phyloP scores from a whole-genome alignment of 2,329 filamentous ascomycete species.

The Paradendryphiella salina region DNA sequence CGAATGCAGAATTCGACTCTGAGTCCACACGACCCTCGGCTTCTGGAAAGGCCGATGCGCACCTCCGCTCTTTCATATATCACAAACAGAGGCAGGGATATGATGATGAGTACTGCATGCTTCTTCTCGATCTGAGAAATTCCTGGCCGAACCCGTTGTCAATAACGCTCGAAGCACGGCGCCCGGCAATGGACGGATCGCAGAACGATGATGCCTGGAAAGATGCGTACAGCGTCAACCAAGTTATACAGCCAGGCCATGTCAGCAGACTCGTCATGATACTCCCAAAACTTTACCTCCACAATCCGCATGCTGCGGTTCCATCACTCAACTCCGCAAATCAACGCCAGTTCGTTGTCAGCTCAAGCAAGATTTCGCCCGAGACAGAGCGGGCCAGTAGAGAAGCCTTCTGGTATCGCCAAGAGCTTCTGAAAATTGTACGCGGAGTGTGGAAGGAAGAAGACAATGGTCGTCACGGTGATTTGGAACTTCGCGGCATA shows the following conservation, averaged over 20 bases:
- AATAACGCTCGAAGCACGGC: conserved; percentile 60
- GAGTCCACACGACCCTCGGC: not conserved
- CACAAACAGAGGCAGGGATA: conserved; percentile 49
- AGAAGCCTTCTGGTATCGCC: conserved; percentile 90
- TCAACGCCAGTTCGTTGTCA: conserved; percentile 93
- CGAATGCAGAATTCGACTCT: not conserved
- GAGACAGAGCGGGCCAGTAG: conserved; percentile 76
- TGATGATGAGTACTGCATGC: conserved; percentile 69
- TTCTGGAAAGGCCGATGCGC: conserved; percentile 39
- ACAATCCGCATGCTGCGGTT: conserved; percentile 76
- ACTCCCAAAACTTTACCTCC: conserved; percentile 72
- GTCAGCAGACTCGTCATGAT: conserved; percentile 76
- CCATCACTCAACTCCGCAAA: conserved; percentile 78
- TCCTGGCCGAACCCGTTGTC: conserved; percentile 82
- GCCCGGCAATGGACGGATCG: conserved; percentile 16
- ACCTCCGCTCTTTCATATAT: conserved; percentile 53
- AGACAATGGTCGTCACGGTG: conserved; percentile 61
- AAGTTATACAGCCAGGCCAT: conserved; percentile 60
- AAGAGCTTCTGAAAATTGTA: conserved; percentile 73
- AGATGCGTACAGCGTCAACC: conserved; percentile 39
- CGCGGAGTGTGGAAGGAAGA: conserved; percentile 71
- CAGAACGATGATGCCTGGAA: conserved; percentile 9
- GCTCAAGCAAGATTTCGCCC: conserved; percentile 74
- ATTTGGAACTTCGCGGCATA: conserved; percentile 75
- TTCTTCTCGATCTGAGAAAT: conserved; percentile 84